phyloP scores from a whole-genome alignment of 2,329 filamentous ascomycete species.

The Monilinia aucupariae region DNA sequence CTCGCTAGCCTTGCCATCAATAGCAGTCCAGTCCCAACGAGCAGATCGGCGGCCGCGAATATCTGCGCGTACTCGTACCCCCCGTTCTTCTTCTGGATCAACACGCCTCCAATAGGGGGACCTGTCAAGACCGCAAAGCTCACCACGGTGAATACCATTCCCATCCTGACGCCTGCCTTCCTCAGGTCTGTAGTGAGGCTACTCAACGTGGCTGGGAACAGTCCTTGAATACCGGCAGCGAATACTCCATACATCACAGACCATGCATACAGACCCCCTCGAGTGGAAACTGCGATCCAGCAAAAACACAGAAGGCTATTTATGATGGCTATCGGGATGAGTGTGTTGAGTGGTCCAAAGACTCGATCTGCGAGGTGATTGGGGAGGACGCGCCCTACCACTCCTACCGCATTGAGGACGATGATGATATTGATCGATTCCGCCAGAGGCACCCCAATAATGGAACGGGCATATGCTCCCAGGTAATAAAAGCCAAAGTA shows the following conservation, averaged over 20 bases:
- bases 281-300: constrained; percentile 45
- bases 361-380: constrained; percentile 44
- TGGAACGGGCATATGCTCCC: constrained; percentile 37
- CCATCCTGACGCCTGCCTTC: constrained; percentile 51
- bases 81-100: constrained; percentile 43
- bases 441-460: constrained; percentile 37
- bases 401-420: constrained; percentile 48
- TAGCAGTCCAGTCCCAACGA: constrained; percentile 41
- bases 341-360: constrained; percentile 47
- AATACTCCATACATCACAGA: constrained; percentile 47
- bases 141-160: constrained; percentile 49
- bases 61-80: constrained; percentile 47
- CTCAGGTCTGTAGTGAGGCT: constrained; percentile 48
- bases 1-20: constrained; percentile 39
- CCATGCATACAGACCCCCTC: constrained; percentile 45
- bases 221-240: constrained; percentile 45
- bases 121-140: constrained; percentile 50
- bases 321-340: constrained; percentile 42
- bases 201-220: constrained; percentile 48
- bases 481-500: constrained; percentile 42
- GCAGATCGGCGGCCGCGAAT: constrained; percentile 43
- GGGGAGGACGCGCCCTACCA: constrained; percentile 45
- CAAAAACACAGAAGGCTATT: constrained; percentile 37
- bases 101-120: constrained; percentile 48
- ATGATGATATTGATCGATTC: constrained; percentile 47